Percentiles rank a stretch among this genome's conserved stretches.
phyloP scores from a whole-genome alignment of 495 filamentous ascomycete species.

The Lasiosphaeris hirsuta region DNA sequence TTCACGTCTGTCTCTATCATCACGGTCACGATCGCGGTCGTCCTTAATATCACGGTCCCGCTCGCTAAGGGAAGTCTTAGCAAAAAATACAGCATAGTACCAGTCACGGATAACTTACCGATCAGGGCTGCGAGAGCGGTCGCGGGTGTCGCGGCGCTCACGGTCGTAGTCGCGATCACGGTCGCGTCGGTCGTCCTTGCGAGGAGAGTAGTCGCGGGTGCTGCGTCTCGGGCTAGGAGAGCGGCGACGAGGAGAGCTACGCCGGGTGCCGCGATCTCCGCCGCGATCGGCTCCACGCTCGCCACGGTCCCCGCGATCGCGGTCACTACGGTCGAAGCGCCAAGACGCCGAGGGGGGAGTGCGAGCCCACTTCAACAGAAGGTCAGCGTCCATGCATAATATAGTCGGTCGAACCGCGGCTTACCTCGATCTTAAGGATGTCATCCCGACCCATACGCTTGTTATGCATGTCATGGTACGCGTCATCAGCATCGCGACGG shows the following conservation, averaged over 20 bases:
- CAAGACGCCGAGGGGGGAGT: slow-evolving; percentile 97
- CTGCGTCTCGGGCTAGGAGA: slow-evolving; percentile 79
- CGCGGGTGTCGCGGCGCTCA: slow-evolving; percentile 64
- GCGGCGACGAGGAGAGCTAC: slow-evolving; percentile 57
- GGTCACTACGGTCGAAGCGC: slow-evolving; percentile 73
- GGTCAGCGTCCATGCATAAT: slow-evolving; percentile 19
- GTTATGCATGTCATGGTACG: slow-evolving; percentile 99
- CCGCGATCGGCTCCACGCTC: slow-evolving; percentile 24
- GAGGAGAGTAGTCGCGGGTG: slow-evolving; percentile 81
- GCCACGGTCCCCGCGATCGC: slow-evolving; percentile 4
- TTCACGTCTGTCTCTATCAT: slow-evolving; percentile 59
- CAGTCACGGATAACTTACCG: slow-evolving; percentile 54
- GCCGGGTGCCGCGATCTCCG: slow-evolving; percentile 56
- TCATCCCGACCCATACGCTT: slow-evolving; percentile 97
- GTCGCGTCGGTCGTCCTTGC: slow-evolving; percentile 85
- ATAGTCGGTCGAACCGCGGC: slow-evolving; percentile 17
- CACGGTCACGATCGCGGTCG: slow-evolving; percentile 53
- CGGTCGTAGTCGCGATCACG: slow-evolving; percentile 77
- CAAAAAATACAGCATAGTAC: slow-evolving; percentile 20
- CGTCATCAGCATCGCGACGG: slow-evolving; percentile 97
- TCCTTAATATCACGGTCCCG: slow-evolving; percentile 52
- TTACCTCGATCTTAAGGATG: slow-evolving; percentile 94
- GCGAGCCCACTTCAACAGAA: slow-evolving; percentile 81
- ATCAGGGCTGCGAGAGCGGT: slow-evolving; percentile 72
- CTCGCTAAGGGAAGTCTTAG: slow-evolving; percentile 34